Conservation (phyloP, 2,329 filamentous ascomycete genomes). For the Orbilia quercus region DNA sequence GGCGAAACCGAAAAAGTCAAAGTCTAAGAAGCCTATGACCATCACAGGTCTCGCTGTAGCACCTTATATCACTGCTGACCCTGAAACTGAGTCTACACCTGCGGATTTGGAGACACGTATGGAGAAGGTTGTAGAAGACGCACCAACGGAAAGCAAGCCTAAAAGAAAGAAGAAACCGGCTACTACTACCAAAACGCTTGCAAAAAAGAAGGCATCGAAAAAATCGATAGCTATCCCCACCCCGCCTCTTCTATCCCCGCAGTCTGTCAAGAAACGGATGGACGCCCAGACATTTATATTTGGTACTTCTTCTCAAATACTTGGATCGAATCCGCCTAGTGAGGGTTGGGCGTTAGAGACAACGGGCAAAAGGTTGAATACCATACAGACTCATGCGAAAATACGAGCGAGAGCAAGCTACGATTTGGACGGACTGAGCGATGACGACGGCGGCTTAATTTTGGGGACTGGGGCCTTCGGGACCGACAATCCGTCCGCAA, state of each 20-base stretch:
- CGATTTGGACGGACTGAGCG: conserved; percentile 17
- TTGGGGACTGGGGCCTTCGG: neutral
- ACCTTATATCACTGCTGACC: conserved; percentile 18
- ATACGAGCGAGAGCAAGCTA: conserved; percentile 36
- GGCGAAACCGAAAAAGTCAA: conserved; percentile 26
- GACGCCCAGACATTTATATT: conserved; percentile 46
- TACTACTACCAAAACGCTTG: neutral
- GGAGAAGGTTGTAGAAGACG: neutral
- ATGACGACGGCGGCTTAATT: conserved; percentile 3
- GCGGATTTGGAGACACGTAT: neutral
- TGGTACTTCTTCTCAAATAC: conserved; percentile 43
- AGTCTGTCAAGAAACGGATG: conserved; percentile 36
- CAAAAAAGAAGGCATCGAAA: conserved; percentile 20
- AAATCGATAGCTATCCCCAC: neutral
- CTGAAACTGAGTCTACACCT: neutral
- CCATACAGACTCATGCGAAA: conserved; percentile 45
- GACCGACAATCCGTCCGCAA: neutral
- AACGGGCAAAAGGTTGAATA: conserved; percentile 35
- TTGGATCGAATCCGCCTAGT: conserved; percentile 20
- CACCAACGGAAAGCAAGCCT: conserved; percentile 13
- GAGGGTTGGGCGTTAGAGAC: conserved; percentile 47
- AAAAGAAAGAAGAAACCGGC: conserved; percentile 10
- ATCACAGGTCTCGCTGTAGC: conserved; percentile 41
- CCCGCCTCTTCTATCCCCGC: conserved; percentile 23
- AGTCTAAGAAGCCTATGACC: conserved; percentile 22